Evolutionary conservation across 805 yeast species (phyloP).

Genomic region (Wickerhamiella lipophila): DNA sequence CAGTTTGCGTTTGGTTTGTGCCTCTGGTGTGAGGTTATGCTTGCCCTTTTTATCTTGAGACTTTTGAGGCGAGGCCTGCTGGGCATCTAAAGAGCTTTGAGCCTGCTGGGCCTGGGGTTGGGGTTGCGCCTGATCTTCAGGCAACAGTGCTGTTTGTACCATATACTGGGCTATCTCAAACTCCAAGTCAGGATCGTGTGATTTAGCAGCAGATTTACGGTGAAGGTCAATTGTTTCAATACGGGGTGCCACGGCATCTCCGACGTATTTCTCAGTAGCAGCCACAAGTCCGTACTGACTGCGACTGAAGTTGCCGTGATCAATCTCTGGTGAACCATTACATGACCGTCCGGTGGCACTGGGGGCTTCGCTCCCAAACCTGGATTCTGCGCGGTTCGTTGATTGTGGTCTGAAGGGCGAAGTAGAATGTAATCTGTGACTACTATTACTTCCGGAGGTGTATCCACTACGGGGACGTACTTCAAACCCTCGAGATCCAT

Average conservation of each 20-base stretch:
- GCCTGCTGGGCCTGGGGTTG: neutral
- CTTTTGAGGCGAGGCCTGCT: neutral
- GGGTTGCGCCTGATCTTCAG: slow-evolving; percentile 10
- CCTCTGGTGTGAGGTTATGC: slow-evolving; percentile 18
- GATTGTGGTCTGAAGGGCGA: neutral
- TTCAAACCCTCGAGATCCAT: slow-evolving; percentile 4
- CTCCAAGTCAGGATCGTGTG: slow-evolving; percentile 74
- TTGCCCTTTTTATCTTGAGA: slow-evolving; percentile 1
- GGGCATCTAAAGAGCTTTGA: neutral
- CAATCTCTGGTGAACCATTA: neutral
- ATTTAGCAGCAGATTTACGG: slow-evolving; percentile 69
- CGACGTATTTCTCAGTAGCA: slow-evolving; percentile 7
- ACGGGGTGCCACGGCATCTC: slow-evolving; percentile 45
- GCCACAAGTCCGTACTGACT: slow-evolving; percentile 5
- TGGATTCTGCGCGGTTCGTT: neutral
- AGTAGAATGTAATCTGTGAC: neutral
- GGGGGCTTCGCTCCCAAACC: neutral
- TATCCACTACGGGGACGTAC: neutral
- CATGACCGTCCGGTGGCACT: neutral
- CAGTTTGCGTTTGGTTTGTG: slow-evolving; percentile 39
- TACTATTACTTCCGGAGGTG: neutral
- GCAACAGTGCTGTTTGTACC: slow-evolving; percentile 62
- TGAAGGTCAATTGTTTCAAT: slow-evolving; percentile 78
- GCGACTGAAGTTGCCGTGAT: neutral
- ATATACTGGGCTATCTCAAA: slow-evolving; percentile 86